A percentile compares a stretch with the other conserved stretches of the same genome.
Evolutionary conservation across 2,329 filamentous ascomycete species (phyloP).

Genomic region (Diaporthe ilicicola): DNA sequence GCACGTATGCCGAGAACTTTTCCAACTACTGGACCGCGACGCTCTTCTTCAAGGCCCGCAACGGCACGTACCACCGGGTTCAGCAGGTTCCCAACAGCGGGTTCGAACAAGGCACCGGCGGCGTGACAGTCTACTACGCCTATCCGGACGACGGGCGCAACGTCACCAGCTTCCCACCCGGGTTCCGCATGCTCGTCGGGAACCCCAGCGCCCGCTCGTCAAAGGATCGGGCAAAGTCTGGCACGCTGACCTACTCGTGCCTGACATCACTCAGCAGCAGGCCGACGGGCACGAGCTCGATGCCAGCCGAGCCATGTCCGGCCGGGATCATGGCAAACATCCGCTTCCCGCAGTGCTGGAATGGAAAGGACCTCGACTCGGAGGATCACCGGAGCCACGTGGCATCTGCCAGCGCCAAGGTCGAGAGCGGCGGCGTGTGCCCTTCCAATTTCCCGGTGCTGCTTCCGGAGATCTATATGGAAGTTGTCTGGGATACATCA

Average conservation of each 20-base stretch:
- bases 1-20: conserved; percentile 23
- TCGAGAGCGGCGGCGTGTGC: conserved; percentile 37
- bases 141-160: conserved; percentile 37
- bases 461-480: conserved; percentile 46
- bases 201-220: conserved; percentile 25
- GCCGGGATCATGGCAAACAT: conserved; percentile 51
- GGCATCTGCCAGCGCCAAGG: conserved; percentile 29
- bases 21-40: conserved; percentile 29
- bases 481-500: conserved; percentile 45
- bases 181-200: conserved; percentile 56
- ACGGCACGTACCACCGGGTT: conserved; percentile 38
- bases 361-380: conserved; percentile 57
- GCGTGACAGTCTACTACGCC: conserved; percentile 43
- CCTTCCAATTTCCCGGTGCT: conserved; percentile 42
- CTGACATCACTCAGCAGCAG: conserved; percentile 46
- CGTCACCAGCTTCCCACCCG: conserved; percentile 53
- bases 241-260: conserved; percentile 54
- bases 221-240: conserved; percentile 46
- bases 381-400: conserved; percentile 59
- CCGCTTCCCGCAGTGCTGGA: conserved; percentile 61
- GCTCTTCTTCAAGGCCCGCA: conserved; percentile 31
- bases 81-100: conserved; percentile 43
- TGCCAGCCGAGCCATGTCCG: conserved; percentile 47
- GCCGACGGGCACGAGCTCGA: conserved; percentile 47
- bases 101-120: conserved; percentile 1